Evolutionary conservation across 352 stramenopile species (phyloP).

Genomic region (Globisporangium polare): DNA sequence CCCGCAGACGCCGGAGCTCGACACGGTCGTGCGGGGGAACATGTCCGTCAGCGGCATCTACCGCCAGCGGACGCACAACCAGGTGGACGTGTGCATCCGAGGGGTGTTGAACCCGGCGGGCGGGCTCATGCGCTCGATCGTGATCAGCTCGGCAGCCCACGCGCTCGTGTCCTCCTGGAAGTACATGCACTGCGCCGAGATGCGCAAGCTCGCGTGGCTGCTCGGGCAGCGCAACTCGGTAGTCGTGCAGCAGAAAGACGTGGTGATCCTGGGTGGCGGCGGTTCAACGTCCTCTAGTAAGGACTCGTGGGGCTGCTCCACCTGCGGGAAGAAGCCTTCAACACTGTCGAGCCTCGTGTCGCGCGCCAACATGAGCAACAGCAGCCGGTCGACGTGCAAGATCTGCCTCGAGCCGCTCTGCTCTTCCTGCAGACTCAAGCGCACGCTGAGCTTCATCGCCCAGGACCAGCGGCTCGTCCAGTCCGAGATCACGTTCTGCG

Average conservation of each 20-base stretch:
- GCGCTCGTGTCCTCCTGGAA: slow-evolving; percentile 26
- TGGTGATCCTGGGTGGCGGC: background rate
- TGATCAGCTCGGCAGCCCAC: slow-evolving; percentile 32
- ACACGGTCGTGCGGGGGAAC: slow-evolving; percentile 33
- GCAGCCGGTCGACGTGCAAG: slow-evolving; percentile 21
- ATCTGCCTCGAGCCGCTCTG: slow-evolving; percentile 34
- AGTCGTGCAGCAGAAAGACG: slow-evolving; percentile 15
- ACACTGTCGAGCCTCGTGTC: slow-evolving; percentile 14
- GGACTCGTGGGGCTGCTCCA: slow-evolving; percentile 16
- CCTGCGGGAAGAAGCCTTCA: slow-evolving; percentile 27
- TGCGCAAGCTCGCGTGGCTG: slow-evolving; percentile 58
- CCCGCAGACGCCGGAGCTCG: slow-evolving; percentile 31
- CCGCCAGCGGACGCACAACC: slow-evolving; percentile 28
- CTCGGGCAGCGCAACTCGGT: slow-evolving; percentile 9
- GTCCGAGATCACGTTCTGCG: slow-evolving; percentile 38
- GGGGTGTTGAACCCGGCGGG: slow-evolving; percentile 29
- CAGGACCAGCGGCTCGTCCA: slow-evolving; percentile 29
- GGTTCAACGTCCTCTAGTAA: no score
- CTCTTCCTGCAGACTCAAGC: slow-evolving; percentile 27
- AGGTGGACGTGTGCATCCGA: slow-evolving; percentile 21
- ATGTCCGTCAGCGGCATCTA: slow-evolving; percentile 58
- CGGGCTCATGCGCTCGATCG: slow-evolving; percentile 39
- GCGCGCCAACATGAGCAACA: slow-evolving; percentile 17
- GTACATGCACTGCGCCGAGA: slow-evolving; percentile 49
- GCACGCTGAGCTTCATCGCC: slow-evolving; percentile 34